Evolutionary conservation across 176 grass and related monocot species (phyloP), one percentile per base, ranked within the genome.

Genomic region (Zea luxurians): DNA sequence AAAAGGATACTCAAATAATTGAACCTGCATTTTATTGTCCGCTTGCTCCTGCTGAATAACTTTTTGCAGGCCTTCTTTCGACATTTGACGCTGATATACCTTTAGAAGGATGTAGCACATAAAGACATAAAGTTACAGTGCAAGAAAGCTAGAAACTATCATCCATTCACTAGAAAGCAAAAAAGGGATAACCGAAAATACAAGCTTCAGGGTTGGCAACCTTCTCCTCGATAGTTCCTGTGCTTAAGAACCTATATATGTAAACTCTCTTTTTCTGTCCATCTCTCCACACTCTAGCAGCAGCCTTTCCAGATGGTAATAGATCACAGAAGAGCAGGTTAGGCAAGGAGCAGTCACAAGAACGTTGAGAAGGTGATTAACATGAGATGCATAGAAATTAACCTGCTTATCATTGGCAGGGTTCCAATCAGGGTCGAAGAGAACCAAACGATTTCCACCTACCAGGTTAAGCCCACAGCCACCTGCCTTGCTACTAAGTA

Each of bases 171-270:
- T 61, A 38, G 66, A 57, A 13, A 81, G 37, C 41, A 4, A 54
- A 60, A 59, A 37, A 58, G 81, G 48, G 49, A 40, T 71, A 63
- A 37, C 53, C 35, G 8, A 85, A 89, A 81, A 73, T 78, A 76
- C 47, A 83, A 76, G 44, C 53, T 80, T 62, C 66, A 55, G 55
- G 73, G 59, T 27, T 86, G 61, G 54, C 65, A 84, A 97, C 95
- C 91, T 98, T 98, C 87, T 98, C 95, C 74, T 98, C 95, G 49
- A 98, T 98, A 73, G 95, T 98, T 94, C 95, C 95, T 83, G 95
- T 90, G 81, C 87, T 98, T 79, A 98, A 86, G 83, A 98, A 94
- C 88, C 91, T 88, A 79, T 98, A 98, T 57, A 98, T 94, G 73
- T 98, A 94, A 47, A 98, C 95, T 89, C 95, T 83, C 75, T 98